Evolutionary conservation across 2,329 filamentous ascomycete species (phyloP).

Genomic region (Mycogone perniciosa): DNA sequence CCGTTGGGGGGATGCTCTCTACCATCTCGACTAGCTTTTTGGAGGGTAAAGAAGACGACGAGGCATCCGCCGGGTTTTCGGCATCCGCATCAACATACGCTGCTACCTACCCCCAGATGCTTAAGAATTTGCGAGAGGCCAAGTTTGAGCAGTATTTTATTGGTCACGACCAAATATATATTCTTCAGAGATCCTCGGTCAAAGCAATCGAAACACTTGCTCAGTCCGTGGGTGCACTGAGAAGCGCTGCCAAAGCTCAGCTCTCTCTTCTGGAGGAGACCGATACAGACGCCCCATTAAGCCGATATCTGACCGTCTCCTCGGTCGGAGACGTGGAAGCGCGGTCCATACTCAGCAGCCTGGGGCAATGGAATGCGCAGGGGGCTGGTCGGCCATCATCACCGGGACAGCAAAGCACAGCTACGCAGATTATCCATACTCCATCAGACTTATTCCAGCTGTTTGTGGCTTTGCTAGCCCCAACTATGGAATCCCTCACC

Average conservation of each 20-base stretch:
- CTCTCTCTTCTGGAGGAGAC: constrained; percentile 69
- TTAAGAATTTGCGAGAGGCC: constrained; percentile 71
- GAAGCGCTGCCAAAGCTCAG: constrained; percentile 79
- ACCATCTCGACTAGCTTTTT: constrained; percentile 74
- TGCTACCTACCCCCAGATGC: constrained; percentile 53
- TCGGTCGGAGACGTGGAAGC: constrained; percentile 6
- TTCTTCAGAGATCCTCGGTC: constrained; percentile 67
- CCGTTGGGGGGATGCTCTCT: constrained; percentile 70
- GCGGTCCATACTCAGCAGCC: neutral
- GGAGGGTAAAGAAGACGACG: constrained; percentile 67
- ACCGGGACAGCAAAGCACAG: neutral
- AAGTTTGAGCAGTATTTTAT: constrained; percentile 78
- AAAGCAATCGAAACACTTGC: constrained; percentile 74
- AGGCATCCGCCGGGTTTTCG: constrained; percentile 55
- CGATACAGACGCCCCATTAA: neutral
- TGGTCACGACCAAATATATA: constrained; percentile 69
- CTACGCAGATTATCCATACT: constrained; percentile 34
- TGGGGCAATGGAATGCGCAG: neutral
- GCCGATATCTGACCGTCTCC: constrained; percentile 2
- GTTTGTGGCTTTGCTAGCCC: constrained; percentile 78
- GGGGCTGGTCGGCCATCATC: neutral
- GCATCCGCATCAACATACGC: constrained; percentile 54
- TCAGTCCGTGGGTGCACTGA: constrained; percentile 78
- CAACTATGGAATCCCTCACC: constrained; percentile 83
- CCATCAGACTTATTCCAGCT: constrained; percentile 72